Percentiles rank a stretch among this genome's conserved stretches.
phyloP scores from a whole-genome alignment of 257 asterid species.

The Nicotiana tabacum region DNA sequence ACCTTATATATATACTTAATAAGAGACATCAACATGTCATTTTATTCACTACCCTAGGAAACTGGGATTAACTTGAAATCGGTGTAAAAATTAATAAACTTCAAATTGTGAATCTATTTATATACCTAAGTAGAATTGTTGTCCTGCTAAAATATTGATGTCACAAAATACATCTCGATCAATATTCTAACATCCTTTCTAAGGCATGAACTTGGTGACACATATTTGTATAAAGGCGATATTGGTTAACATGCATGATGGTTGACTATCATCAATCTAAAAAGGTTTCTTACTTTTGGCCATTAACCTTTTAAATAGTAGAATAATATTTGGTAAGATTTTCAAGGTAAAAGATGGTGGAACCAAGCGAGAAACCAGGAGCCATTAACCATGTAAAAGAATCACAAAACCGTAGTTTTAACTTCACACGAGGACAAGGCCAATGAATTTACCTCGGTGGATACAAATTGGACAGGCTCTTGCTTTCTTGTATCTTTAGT shows the following conservation, averaged over 20 bases:
- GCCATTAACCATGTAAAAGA: conserved; percentile 31
- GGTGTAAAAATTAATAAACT: too few relatives aligned
- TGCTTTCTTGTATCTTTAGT: conserved; percentile 53
- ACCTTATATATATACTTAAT: too few relatives aligned
- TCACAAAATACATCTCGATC: background rate
- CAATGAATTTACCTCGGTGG: conserved; percentile 47
- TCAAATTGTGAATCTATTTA: too few relatives aligned
- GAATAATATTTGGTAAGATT: conserved; percentile 15
- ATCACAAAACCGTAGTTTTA: conserved; percentile 17
- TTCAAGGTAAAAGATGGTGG: conserved; percentile 22
- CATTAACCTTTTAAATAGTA: conserved; percentile 5
- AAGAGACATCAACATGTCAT: too few relatives aligned
- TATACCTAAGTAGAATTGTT: background rate
- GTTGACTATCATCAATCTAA: conserved; percentile 26
- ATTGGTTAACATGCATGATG: conserved; percentile 8
- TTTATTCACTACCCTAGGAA: too few relatives aligned
- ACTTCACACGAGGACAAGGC: conserved; percentile 35
- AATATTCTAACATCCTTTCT: too few relatives aligned
- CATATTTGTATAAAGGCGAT: background rate
- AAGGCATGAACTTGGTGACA: background rate
- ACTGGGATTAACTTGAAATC: too few relatives aligned
- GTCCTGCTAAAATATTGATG: background rate
- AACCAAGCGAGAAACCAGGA: conserved; percentile 37
- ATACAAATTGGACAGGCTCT: conserved; percentile 56
- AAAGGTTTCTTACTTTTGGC: conserved; percentile 34